Percentiles rank a stretch among this genome's conserved stretches.
Conservation (phyloP, 2,329 filamentous ascomycete genomes). For the Fusarium chuoi region DNA sequence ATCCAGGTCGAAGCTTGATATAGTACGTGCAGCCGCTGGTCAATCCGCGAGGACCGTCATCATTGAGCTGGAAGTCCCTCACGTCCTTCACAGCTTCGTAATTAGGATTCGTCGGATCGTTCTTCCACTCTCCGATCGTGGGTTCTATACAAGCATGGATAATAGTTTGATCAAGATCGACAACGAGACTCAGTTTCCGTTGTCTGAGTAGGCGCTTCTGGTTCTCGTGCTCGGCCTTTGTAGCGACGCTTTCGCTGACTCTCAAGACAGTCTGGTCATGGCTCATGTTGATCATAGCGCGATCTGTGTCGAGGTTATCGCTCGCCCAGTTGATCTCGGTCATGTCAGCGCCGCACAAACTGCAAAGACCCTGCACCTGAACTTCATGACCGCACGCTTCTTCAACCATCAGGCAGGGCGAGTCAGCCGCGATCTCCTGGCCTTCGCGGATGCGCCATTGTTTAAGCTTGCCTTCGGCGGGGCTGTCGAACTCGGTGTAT, state of each 20-base stretch:
- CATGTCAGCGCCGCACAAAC: slow-evolving; percentile 95
- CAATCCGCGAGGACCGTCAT: slow-evolving; percentile 79
- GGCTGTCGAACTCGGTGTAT: slow-evolving; percentile 81
- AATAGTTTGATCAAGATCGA: slow-evolving; percentile 97
- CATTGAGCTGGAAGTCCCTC: slow-evolving; percentile 84
- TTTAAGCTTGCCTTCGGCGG: slow-evolving; percentile 81
- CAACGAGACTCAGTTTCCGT: slow-evolving; percentile 90
- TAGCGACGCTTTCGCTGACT: slow-evolving; percentile 84
- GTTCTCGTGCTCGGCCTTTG: slow-evolving; percentile 83
- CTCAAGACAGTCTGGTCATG: slow-evolving; percentile 90
- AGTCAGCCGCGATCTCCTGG: slow-evolving; percentile 69
- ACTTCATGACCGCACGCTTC: slow-evolving; percentile 92
- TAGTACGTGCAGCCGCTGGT: slow-evolving; percentile 90
- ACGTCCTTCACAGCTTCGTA: slow-evolving; percentile 91
- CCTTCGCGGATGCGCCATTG: slow-evolving; percentile 80
- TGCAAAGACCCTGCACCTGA: slow-evolving; percentile 91
- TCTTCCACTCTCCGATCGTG: slow-evolving; percentile 95
- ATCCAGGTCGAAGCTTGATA: slow-evolving; percentile 93
- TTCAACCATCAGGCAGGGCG: slow-evolving; percentile 77
- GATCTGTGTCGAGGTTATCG: slow-evolving; percentile 79
- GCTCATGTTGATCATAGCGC: slow-evolving; percentile 93
- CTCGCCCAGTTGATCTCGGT: slow-evolving; percentile 88
- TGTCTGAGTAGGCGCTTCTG: slow-evolving; percentile 84
- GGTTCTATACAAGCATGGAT: slow-evolving; percentile 98
- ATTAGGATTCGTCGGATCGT: slow-evolving; percentile 88